phyloP scores from a whole-genome alignment of 768 basidiomycete genomes.

The Holtermanniella nyarrowii region DNA sequence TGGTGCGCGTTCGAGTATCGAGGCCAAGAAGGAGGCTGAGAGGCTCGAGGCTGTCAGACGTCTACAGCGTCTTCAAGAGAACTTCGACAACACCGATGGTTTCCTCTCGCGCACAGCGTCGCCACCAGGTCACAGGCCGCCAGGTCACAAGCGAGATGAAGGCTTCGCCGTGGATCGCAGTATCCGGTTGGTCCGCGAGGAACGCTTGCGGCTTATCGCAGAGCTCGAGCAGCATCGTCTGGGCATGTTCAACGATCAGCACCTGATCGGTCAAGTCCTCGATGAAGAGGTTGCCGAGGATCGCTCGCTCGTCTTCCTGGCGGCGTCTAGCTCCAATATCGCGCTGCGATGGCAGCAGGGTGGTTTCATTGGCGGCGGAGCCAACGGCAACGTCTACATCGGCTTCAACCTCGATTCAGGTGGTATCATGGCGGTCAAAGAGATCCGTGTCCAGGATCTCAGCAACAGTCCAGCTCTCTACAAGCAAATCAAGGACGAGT shows the following conservation, averaged over 20 bases:
- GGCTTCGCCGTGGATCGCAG: conserved; percentile 44
- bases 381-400: conserved; percentile 98
- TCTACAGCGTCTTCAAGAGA: conserved; percentile 48
- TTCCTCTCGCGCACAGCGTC: conserved; percentile 29
- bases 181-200: conserved; percentile 68
- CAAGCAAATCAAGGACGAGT: conserved; percentile 88
- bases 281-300: conserved; percentile 91
- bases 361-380: conserved; percentile 94
- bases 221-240: conserved; percentile 58
- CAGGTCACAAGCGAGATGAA: not conserved
- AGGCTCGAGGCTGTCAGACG: conserved; percentile 49
- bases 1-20: conserved; percentile 76
- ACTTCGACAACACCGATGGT: conserved; percentile 35
- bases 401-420: conserved; percentile 94
- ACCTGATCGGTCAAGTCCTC: conserved; percentile 77
- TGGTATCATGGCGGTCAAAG: conserved; percentile 97
- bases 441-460: conserved; percentile 92
- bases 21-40: conserved; percentile 85
- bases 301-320: conserved; percentile 82
- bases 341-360: conserved; percentile 98
- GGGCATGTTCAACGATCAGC: conserved; percentile 56
- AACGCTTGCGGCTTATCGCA: conserved; percentile 47
- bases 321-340: conserved; percentile 89
- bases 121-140: conserved; percentile 15
- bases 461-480: conserved; percentile 78